phyloP scores from a whole-genome alignment of 2,329 filamentous ascomycete species.

The Alternaria novae-zelandiae region DNA sequence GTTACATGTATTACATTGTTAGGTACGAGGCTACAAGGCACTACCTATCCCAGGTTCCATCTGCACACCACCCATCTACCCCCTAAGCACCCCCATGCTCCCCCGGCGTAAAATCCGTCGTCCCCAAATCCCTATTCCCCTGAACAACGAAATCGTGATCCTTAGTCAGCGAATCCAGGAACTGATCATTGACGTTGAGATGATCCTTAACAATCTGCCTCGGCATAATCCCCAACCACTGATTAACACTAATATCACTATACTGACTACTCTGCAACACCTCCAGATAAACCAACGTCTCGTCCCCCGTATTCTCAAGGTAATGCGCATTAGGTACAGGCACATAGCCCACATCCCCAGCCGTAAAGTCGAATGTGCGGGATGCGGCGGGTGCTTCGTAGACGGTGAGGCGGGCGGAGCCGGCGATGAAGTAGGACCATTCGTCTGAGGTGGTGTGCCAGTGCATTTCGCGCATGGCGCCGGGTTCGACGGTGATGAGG shows the following conservation, averaged over 20 bases:
- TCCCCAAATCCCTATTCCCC: constrained; percentile 45
- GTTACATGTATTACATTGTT: too few relatives aligned
- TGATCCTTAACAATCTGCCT: constrained; percentile 48
- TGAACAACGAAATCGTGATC: constrained; percentile 50
- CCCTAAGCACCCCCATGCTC: neutral
- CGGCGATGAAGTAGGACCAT: constrained; percentile 66
- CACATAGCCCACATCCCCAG: constrained; percentile 66
- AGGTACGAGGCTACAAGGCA: rapidly evolving
- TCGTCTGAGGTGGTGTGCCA: constrained; percentile 68
- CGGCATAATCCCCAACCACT: constrained; percentile 63
- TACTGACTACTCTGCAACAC: constrained; percentile 62
- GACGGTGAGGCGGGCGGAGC: constrained; percentile 63
- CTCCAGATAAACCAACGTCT: constrained; percentile 66
- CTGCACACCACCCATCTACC: too few relatives aligned
- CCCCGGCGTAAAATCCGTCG: constrained; percentile 41
- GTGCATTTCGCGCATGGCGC: constrained; percentile 70
- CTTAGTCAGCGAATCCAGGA: constrained; percentile 43
- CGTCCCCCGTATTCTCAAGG: constrained; percentile 65
- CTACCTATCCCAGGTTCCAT: too few relatives aligned
- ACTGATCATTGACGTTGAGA: constrained; percentile 32
- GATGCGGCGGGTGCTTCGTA: constrained; percentile 59
- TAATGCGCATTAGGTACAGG: constrained; percentile 64
- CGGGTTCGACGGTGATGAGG: constrained; percentile 64
- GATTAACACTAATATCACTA: constrained; percentile 62
- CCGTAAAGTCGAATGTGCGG: constrained; percentile 65